A percentile compares a stretch with the other conserved stretches of the same genome.
These are phyloP conservation scores for Halenospora varia DNA, from an alignment of 495 filamentous ascomycete species.

Conservation along the genomic window DNA sequence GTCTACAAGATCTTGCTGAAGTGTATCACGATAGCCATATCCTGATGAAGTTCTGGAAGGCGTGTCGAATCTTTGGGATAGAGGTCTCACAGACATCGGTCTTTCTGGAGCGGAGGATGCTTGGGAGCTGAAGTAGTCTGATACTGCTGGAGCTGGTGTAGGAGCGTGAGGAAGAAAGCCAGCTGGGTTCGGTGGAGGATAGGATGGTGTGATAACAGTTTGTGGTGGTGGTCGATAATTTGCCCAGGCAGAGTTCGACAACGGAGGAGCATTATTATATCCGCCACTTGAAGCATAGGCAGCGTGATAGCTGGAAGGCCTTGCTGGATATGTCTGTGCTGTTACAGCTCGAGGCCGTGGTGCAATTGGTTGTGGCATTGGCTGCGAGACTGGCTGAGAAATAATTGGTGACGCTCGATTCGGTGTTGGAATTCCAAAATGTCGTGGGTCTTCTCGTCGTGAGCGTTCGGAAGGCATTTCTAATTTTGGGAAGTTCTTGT, in stretches of 20 bases:
- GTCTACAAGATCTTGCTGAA: background rate
- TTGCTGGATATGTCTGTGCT: conserved; percentile 10
- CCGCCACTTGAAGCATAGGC: background rate
- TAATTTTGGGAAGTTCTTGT: background rate
- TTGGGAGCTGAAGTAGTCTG: background rate
- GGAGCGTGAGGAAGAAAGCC: conserved; percentile 4
- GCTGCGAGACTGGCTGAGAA: conserved; percentile 7
- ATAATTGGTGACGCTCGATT: background rate
- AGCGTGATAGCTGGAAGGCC: conserved; percentile 18
- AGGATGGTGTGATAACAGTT: conserved; percentile 9
- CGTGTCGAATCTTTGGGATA: conserved; percentile 13
- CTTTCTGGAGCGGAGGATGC: background rate
- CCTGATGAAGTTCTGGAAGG: conserved; percentile 16
- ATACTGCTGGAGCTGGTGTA: background rate
- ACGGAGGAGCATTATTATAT: conserved; percentile 12
- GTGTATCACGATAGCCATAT: conserved; percentile 10
- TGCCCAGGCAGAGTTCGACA: conserved; percentile 13
- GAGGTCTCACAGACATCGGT: conserved; percentile 1
- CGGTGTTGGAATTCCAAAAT: conserved; percentile 18
- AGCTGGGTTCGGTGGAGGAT: conserved; percentile 13
- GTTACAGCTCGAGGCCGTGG: conserved; percentile 15
- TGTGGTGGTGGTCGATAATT: conserved; percentile 16
- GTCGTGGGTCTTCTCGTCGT: conserved; percentile 9
- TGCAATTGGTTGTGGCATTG: conserved; percentile 6
- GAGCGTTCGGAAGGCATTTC: background rate